Evolutionary conservation across 305 asterid species (phyloP).

Genomic region (Plantago rigida): DNA sequence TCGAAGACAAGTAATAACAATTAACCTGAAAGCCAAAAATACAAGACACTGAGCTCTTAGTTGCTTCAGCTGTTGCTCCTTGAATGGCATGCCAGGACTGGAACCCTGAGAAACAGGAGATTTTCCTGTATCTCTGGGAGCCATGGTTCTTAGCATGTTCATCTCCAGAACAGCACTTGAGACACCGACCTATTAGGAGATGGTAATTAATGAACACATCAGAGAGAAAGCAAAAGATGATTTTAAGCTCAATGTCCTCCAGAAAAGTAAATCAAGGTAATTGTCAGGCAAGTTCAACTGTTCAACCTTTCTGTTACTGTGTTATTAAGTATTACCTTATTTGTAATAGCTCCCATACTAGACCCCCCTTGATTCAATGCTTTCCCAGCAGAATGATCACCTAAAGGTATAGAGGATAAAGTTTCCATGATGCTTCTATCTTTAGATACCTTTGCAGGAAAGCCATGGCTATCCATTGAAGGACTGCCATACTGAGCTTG

Average conservation of each 20-base stretch:
- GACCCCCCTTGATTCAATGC: constrained; percentile 56
- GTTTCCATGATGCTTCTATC: constrained; percentile 56
- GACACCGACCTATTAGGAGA: constrained; percentile 44
- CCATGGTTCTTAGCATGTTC: constrained; percentile 42
- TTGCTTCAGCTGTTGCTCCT: constrained; percentile 90
- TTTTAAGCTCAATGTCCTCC: constrained; percentile 12
- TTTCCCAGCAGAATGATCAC: constrained; percentile 51
- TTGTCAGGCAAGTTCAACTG: constrained; percentile 18
- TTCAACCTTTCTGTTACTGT: constrained; percentile 19
- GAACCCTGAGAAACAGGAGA: constrained; percentile 57
- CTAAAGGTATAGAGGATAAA: constrained; percentile 40
- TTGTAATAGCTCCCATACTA: constrained; percentile 39
- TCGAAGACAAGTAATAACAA: constrained; percentile 17
- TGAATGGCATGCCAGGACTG: constrained; percentile 57
- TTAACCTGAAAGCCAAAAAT: constrained; percentile 81
- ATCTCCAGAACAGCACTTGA: constrained; percentile 49
- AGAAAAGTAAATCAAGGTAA: constrained; percentile 10
- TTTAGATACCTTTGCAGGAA: constrained; percentile 50
- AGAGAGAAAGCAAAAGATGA: constrained; percentile 6
- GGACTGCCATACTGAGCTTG: constrained; percentile 65
- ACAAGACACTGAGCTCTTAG: constrained; percentile 99
- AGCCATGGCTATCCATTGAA: constrained; percentile 57
- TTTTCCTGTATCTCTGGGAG: constrained; percentile 77
- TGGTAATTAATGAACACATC: not conserved
- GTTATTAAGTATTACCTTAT: constrained; percentile 39